phyloP scores from a whole-genome alignment of 768 basidiomycete genomes.

The Gymnopilus dilepis region DNA sequence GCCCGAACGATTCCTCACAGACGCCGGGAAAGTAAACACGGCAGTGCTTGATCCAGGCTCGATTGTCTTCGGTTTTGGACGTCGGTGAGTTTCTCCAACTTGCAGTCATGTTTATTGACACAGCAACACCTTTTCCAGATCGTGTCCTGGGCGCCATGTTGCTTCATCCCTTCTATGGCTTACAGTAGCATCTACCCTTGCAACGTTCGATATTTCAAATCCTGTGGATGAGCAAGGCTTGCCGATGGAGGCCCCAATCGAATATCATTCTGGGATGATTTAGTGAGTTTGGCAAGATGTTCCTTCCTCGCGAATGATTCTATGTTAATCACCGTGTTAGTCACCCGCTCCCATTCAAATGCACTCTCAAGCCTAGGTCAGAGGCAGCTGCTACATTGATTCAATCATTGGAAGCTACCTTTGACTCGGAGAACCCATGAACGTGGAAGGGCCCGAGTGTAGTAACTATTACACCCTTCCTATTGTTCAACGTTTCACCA shows the following conservation, averaged over 20 bases:
- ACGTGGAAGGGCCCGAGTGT: too few relatives aligned
- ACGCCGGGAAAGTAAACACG: neutral
- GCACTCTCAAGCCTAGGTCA: conserved; percentile 31
- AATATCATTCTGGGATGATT: conserved; percentile 27
- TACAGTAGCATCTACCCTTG: conserved; percentile 35
- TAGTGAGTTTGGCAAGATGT: conserved; percentile 13
- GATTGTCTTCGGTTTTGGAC: conserved; percentile 12
- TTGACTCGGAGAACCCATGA: too few relatives aligned
- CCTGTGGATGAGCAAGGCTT: conserved; percentile 33
- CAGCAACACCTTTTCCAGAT: too few relatives aligned
- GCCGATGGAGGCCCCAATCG: conserved; percentile 22
- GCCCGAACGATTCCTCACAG: conserved; percentile 13
- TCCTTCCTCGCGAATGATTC: too few relatives aligned
- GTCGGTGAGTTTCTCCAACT: neutral
- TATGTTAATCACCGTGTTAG: too few relatives aligned
- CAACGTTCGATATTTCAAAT: conserved; percentile 36
- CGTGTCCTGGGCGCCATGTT: conserved; percentile 43
- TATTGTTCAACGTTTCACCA: too few relatives aligned
- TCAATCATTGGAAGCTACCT: neutral
- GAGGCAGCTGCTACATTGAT: conserved; percentile 20
- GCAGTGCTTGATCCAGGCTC: conserved; percentile 3
- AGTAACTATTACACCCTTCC: too few relatives aligned
- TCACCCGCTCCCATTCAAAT: conserved; percentile 18
- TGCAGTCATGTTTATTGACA: too few relatives aligned
- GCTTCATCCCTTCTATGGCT: conserved; percentile 34